Evolutionary conservation across 805 yeast genomes (phyloP).

Genomic region (Candida sakaeoensis): DNA sequence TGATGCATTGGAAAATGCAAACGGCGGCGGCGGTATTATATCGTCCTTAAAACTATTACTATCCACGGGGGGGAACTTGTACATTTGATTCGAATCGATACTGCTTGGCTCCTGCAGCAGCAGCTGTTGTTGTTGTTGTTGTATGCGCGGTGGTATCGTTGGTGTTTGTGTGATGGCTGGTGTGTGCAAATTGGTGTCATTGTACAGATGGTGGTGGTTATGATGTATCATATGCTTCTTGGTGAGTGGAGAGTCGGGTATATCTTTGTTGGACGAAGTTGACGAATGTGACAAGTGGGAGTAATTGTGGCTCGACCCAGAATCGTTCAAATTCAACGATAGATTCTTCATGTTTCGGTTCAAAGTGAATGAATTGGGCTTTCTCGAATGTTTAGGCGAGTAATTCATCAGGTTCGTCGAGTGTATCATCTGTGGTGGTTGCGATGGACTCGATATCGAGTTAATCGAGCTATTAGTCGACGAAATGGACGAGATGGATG

Average conservation of each 20-base stretch:
- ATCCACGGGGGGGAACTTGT: conserved; percentile 10
- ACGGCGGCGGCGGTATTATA: conserved; percentile 1
- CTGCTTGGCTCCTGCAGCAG: too few relatives aligned
- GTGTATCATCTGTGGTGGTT: not conserved
- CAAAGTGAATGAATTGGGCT: conserved; percentile 23
- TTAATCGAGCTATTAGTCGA: conserved; percentile 2
- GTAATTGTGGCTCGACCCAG: conserved; percentile 1
- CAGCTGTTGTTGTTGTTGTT: too few relatives aligned
- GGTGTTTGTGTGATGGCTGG: conserved; percentile 20
- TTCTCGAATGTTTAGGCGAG: conserved; percentile 35
- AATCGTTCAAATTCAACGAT: conserved; percentile 24
- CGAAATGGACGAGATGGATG: conserved; percentile 9
- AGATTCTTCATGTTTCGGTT: conserved; percentile 38
- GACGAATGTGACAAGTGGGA: not conserved
- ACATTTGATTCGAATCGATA: conserved; percentile 2
- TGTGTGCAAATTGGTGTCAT: conserved; percentile 15
- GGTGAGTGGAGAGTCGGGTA: not conserved
- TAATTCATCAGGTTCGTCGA: conserved; percentile 25
- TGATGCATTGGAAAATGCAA: conserved; percentile 3
- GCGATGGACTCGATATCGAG: conserved; percentile 7
- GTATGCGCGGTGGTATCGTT: conserved; percentile 14
- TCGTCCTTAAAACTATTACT: not conserved
- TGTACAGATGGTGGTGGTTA: conserved; percentile 7
- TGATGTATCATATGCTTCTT: conserved; percentile 1
- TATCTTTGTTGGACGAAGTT: not conserved